phyloP scores from a whole-genome alignment of 495 filamentous ascomycete genomes.

The Penicillium paradoxum region DNA sequence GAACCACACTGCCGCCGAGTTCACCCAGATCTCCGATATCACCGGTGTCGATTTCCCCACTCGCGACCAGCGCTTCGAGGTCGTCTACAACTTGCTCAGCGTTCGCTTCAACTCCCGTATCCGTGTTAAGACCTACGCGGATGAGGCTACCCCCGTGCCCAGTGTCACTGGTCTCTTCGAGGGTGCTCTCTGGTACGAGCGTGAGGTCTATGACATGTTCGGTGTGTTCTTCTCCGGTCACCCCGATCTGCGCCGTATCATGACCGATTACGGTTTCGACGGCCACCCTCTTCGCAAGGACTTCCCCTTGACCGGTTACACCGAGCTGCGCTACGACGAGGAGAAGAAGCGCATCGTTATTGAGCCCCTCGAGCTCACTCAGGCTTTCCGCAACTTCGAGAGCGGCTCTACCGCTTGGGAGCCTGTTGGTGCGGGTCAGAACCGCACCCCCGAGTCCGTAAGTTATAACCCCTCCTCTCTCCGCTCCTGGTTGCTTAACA shows the following conservation, averaged over 20 bases:
- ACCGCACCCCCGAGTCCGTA: slow-evolving; percentile 75
- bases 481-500: neutral
- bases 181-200: slow-evolving; percentile 98
- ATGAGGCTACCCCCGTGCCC: slow-evolving; percentile 92
- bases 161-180: slow-evolving; percentile 81
- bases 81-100: slow-evolving; percentile 96
- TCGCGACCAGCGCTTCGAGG: slow-evolving; percentile 88
- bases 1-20: slow-evolving; percentile 95
- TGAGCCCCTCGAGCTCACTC: slow-evolving; percentile 93
- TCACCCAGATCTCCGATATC: slow-evolving; percentile 86
- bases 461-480: slow-evolving; percentile 4
- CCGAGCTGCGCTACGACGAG: slow-evolving; percentile 95
- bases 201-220: slow-evolving; percentile 96
- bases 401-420: slow-evolving; percentile 73
- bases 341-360: slow-evolving; percentile 99
- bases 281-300: slow-evolving; percentile 97
- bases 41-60: slow-evolving; percentile 95
- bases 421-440: slow-evolving; percentile 76
- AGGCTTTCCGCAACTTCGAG: slow-evolving; percentile 99
- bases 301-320: slow-evolving; percentile 97
- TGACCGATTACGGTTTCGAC: slow-evolving; percentile 99
- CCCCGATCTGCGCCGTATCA: slow-evolving; percentile 94
- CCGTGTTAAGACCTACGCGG: slow-evolving; percentile 97
- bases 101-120: slow-evolving; percentile 95
- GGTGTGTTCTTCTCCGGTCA: slow-evolving; percentile 95